Evolutionary conservation across 2,329 filamentous ascomycete genomes (phyloP), one percentile per base, ranked within the genome.

Genomic region (Epicoccum nigrum): DNA sequence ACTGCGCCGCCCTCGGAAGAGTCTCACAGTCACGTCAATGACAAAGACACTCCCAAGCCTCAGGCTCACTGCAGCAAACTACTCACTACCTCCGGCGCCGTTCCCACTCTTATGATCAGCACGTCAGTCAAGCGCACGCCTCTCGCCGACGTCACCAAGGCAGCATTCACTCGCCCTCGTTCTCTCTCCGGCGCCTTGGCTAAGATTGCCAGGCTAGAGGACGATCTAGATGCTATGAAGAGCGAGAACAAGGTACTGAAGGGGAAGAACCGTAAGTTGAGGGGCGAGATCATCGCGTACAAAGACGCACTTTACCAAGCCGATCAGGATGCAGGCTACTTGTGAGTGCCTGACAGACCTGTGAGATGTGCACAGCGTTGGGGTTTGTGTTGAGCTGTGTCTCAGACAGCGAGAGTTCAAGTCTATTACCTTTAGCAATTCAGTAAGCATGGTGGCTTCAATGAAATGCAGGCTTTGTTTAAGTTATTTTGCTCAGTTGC

Each of bases 261-360:
- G 42, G 15, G 20, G 3, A 25, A 46, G 38, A 38, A 42, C 12
- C 17, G 13, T 15, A 21, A 43, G 13, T 13, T 52, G 43, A 46
- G 31, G 39, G 43, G 43, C 39, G 33, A 38, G 27, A 47, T 52
- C 4, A 43, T 44, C 13, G 49, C 49, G 13, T 47, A 52, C 17
- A 25, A 47, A 7, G 49, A 52, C 15, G 49, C 49, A 2, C 49
- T 52, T 9, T 7, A 52, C 15, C 43, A 46, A 28, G 49, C 43
- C 27, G 28, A 47, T 7, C 21, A 21, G 20, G 49, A 47, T 34
- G 28, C 39, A 25, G 32, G 32, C 2, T 43, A 43, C 17, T 15
- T 52, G 17, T 51, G 16, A 37, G 15, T 17, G 12, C 9, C 11
- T 23, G n/a, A 12, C 4, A 16, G 13, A 7, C 7, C 13, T 33